Evolutionary conservation across 768 basidiomycete species (phyloP), one percentile per base, ranked within the genome.

Genomic region (Kwoniella sp.): DNA sequence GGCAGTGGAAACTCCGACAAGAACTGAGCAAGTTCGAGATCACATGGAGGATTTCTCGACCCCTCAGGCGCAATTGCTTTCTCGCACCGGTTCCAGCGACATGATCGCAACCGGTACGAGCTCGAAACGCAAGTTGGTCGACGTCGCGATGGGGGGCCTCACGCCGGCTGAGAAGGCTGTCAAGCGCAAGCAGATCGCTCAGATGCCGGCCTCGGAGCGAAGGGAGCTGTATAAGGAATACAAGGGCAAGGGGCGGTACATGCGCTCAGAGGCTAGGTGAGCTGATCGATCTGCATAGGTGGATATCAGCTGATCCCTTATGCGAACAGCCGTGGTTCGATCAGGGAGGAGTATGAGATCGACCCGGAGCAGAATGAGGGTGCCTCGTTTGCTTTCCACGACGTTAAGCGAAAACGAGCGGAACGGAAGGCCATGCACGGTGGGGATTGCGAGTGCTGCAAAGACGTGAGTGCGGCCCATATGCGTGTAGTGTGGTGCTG

Each of bases 371-470:
- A 73, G 29, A 93, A 93, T 67, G 77, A 78, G 0, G 89, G 88
- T 0, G 39, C 82, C 9, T 75, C 77, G 36, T 85, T 80, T 68
- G 83, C 84, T 59, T 93, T 80, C 63, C 85, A 89, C 37, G 83
- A 84, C 42, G 87, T 89, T 14, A 85, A 88, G 11, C 78, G 89
- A 23, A 78, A 77, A 33, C 84, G 79, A 62, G 80, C 80, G 15
- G 80, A 82, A 28, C 78, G 91, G 27, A 79, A 78, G 59, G 76
- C 77, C 45, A 79, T 93, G 78, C 79, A 85, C 43, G 90, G 80
- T 3, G 82, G 79, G 1, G 87, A 89, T 57, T 93, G 89, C 69
- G 86, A 87, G 57, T 85, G 84, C 53, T 93, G 90, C 69, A 81
- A 78, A 33, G 84, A 84, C 42, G 89, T 88, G 64, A 52, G 81